Evolutionary conservation across 2,329 filamentous ascomycete genomes (phyloP), one percentile per base, ranked within the genome.

Genomic region (Fusarium euwallaceae): DNA sequence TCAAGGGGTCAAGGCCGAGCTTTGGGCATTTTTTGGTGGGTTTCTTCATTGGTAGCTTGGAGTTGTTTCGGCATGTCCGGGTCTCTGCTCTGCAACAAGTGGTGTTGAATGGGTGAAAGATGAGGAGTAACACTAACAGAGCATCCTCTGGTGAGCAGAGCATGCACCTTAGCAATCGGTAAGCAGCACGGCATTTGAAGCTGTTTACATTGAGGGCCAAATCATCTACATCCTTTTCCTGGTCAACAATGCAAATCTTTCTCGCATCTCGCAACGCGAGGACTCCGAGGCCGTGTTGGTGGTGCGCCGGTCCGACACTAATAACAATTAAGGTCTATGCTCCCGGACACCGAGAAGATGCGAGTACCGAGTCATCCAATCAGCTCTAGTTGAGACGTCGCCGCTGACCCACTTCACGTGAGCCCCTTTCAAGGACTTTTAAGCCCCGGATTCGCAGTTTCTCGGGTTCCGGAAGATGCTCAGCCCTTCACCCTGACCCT

Each of bases 301-400:
- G 8, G 51, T 32, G 14, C 48, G 29, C 51, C n/a, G 29, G 53
- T 43, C 20, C n/a, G 20, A 22, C 11, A 56, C 53, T 56, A 56
- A 56, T 36, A 34, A 56, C 14, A 56, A 11, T 36, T 24, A 22
- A 56, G 17, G 53, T 56, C 53, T 56, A 56, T 36, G 53, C 32
- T 56, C 20, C n/a, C 36, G 56, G 56, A 60, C 56, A 37, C 56
- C 56, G 56, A 60, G 56, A 60, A 60, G n/a, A 17, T 39, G 34
- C 56, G 56, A 41, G 36, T 24, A 41, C 36, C 20, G 32, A 60
- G 9, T 14, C 36, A 37, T 43, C 56, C 56, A 60, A 60, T 60
- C 36, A 41, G 3, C 9, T 16, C 10, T 14, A 39, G 22, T 6
- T 16, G 29, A 6, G 22, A 39, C 20, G 14, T 41, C 32, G 14